Conservation (phyloP, 164 flowering plant genomes). For the Buxus sempervirens region DNA sequence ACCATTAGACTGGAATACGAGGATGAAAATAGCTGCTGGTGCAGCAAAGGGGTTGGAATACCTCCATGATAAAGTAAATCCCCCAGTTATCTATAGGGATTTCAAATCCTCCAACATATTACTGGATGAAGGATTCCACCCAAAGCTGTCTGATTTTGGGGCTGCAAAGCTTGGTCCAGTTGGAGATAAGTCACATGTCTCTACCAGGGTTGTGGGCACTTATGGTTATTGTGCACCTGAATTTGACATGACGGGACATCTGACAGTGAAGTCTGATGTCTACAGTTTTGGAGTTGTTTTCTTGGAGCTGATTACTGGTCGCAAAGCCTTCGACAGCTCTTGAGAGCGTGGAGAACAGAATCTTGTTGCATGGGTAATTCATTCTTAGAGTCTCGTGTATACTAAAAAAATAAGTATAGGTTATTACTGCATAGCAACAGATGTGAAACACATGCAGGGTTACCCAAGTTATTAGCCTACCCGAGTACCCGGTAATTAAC, state of each 20-base stretch:
- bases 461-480: too few species aligned
- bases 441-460: too few species aligned
- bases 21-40: conserved; percentile 59
- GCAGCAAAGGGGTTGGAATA: conserved; percentile 63
- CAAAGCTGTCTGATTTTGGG: conserved; percentile 69
- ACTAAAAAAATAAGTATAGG: too few species aligned
- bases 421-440: neutral
- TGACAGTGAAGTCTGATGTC: conserved; percentile 55
- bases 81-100: too few species aligned
- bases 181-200: too few species aligned
- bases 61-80: conserved; percentile 62
- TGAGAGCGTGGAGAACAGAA: conserved; percentile 54
- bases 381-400: too few species aligned
- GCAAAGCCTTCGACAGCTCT: conserved; percentile 49
- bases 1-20: conserved; percentile 59
- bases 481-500: too few species aligned
- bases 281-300: conserved; percentile 67
- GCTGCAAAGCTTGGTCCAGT: conserved; percentile 65
- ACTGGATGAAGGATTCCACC: conserved; percentile 45
- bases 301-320: conserved; percentile 54
- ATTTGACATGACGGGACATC: conserved; percentile 54
- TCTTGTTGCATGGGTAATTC: conserved; percentile 55
- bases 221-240: conserved; percentile 60
- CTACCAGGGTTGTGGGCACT: conserved; percentile 57
- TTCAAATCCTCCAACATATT: conserved; percentile 64